These are phyloP conservation scores for Ustilago nuda DNA, from an alignment of 1,284 basidiomycete species.

Conservation along the genomic window DNA sequence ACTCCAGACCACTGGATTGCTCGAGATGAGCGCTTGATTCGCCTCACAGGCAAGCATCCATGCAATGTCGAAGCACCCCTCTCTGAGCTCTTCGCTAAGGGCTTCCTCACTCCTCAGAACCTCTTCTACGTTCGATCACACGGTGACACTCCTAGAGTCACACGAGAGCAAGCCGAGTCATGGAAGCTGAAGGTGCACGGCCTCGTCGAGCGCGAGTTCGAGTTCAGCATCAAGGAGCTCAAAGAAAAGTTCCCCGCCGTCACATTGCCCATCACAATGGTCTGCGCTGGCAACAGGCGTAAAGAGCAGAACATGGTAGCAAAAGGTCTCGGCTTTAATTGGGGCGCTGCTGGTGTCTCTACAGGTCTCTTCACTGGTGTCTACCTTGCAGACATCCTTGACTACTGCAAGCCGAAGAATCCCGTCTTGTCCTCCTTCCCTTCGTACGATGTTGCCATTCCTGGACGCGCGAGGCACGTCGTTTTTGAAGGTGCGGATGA, in stretches of 20 bases:
- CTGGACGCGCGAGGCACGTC: constrained; percentile 73
- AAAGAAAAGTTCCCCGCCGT: constrained; percentile 73
- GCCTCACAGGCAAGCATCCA: constrained; percentile 72
- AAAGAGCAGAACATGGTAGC: constrained; percentile 79
- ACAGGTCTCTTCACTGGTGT: constrained; percentile 79
- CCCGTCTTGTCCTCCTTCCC: constrained; percentile 57
- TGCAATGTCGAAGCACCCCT: constrained; percentile 76
- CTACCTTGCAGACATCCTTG: constrained; percentile 75
- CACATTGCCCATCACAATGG: constrained; percentile 77
- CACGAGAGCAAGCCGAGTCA: constrained; percentile 69
- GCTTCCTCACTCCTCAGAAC: constrained; percentile 76
- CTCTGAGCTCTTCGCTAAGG: constrained; percentile 72
- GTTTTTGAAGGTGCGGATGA: constrained; percentile 77
- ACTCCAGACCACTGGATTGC: constrained; percentile 64
- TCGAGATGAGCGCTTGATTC: constrained; percentile 59
- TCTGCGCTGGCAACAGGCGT: constrained; percentile 78
- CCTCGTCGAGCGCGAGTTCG: constrained; percentile 51
- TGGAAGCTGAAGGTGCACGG: constrained; percentile 75
- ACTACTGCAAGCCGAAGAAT: constrained; percentile 72
- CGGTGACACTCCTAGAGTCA: constrained; percentile 75
- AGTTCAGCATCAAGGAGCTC: constrained; percentile 69
- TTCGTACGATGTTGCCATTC: constrained; percentile 59
- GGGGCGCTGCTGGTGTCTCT: constrained; percentile 73
- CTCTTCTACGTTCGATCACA: constrained; percentile 79
- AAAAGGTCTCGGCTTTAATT: constrained; percentile 74